Conservation (phyloP, 306 rosid species). For the Hippophae rhamnoides region DNA sequence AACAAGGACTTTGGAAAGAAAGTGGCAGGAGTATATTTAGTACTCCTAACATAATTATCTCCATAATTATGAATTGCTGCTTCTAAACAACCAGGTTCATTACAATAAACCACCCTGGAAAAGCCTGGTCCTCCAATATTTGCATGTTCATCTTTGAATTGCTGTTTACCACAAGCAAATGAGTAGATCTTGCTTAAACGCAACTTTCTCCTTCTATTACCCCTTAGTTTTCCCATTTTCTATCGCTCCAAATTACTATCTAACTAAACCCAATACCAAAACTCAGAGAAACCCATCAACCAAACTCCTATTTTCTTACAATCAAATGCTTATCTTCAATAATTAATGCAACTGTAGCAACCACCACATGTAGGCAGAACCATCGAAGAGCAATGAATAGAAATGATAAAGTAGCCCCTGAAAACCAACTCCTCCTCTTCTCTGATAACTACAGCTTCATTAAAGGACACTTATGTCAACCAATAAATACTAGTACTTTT, state of each 20-base stretch:
- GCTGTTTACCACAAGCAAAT: conserved; percentile 46
- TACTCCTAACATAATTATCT: conserved; percentile 54
- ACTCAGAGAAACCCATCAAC: conserved; percentile 11
- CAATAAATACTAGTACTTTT: neutral
- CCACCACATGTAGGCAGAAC: too few relatives aligned
- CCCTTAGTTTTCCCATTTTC: conserved; percentile 22
- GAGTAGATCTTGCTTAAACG: conserved; percentile 72
- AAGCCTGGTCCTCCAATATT: conserved; percentile 59
- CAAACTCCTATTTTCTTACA: neutral
- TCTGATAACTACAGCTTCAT: conserved; percentile 5
- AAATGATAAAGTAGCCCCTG: neutral
- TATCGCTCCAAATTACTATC: neutral
- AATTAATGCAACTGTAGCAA: conserved; percentile 8
- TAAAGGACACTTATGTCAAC: neutral
- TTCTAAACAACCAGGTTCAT: conserved; percentile 45
- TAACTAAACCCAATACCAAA: conserved; percentile 4
- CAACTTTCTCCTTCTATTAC: conserved; percentile 42
- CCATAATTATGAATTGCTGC: conserved; percentile 39
- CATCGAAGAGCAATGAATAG: neutral
- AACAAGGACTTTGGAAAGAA: conserved; percentile 78
- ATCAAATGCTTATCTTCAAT: neutral
- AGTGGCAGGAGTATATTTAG: conserved; percentile 56
- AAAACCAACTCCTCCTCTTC: conserved; percentile 3
- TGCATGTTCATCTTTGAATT: conserved; percentile 50
- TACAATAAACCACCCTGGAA: conserved; percentile 61